phyloP scores from a whole-genome alignment of 805 yeast genomes.

The Candida orba region DNA sequence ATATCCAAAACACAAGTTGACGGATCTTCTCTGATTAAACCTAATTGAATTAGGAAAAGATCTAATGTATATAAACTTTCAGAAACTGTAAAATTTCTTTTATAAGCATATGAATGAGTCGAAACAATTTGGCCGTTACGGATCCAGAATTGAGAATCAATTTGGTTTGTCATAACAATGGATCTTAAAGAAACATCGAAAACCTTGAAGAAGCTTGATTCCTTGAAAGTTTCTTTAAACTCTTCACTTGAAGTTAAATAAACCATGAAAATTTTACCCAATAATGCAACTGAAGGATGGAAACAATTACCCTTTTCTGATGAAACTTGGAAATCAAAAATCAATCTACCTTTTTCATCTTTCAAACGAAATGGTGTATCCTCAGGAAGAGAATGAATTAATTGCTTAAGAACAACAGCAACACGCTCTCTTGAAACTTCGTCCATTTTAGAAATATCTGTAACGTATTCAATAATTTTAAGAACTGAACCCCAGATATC shows the following conservation, averaged over 20 bases:
- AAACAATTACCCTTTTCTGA: too few relatives aligned
- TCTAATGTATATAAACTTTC: conserved; percentile 63
- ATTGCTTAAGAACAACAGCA: not conserved
- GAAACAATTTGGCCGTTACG: conserved; percentile 58
- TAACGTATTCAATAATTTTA: conserved; percentile 35
- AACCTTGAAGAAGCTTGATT: conserved; percentile 35
- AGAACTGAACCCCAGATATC: conserved; percentile 38
- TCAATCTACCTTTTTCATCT: too few relatives aligned
- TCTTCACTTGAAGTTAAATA: not conserved
- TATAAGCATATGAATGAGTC: conserved; percentile 43
- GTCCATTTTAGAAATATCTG: conserved; percentile 5
- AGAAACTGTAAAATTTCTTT: conserved; percentile 35
- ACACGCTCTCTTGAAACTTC: not conserved
- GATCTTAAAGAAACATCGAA: conserved; percentile 56
- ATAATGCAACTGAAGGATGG: conserved; percentile 48
- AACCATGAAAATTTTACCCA: too few relatives aligned
- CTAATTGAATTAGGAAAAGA: conserved; percentile 59
- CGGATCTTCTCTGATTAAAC: conserved; percentile 43
- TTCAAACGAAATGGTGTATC: conserved; percentile 6
- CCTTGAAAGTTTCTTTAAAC: conserved; percentile 7
- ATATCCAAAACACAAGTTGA: conserved; percentile 47
- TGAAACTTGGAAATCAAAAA: too few relatives aligned
- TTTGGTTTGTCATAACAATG: conserved; percentile 54
- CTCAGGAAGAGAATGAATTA: not conserved
- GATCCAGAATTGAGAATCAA: conserved; percentile 62